Conservation (phyloP, 768 basidiomycete species). For the Mycena galopus region DNA sequence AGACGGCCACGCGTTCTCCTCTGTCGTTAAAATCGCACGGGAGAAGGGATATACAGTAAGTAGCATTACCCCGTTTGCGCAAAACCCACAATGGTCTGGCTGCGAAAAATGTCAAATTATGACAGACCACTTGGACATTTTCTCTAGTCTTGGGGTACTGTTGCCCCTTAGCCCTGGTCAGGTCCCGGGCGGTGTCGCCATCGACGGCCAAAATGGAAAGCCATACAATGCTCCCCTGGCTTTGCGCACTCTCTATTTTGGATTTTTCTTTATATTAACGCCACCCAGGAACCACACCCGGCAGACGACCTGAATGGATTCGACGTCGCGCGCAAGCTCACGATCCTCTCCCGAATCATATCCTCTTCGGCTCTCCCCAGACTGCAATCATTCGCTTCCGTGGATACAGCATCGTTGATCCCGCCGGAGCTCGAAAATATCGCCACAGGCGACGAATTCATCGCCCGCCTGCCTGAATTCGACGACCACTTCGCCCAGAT, state of each 20-base stretch:
- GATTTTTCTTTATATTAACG: background rate
- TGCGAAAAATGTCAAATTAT: too few species aligned
- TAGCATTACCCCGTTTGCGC: too few species aligned
- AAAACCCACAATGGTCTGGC: too few species aligned
- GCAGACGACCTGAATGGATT: slow-evolving; percentile 96
- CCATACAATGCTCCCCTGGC: too few species aligned
- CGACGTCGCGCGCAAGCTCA: slow-evolving; percentile 97
- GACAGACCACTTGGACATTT: too few species aligned
- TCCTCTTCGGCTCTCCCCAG: slow-evolving; percentile 55
- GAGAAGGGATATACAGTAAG: slow-evolving; percentile 95
- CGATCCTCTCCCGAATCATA: slow-evolving; percentile 90
- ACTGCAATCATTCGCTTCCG: slow-evolving; percentile 86
- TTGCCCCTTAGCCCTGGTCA: too few species aligned
- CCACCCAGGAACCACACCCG: slow-evolving; percentile 91
- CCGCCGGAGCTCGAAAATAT: slow-evolving; percentile 79
- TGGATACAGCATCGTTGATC: slow-evolving; percentile 88
- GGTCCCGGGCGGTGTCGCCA: too few species aligned
- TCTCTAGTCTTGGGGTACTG: too few species aligned
- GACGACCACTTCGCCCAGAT: slow-evolving; percentile 84
- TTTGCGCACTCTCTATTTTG: background rate
- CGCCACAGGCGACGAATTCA: slow-evolving; percentile 84
- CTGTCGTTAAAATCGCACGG: slow-evolving; percentile 88
- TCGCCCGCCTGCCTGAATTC: slow-evolving; percentile 82
- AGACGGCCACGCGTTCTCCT: slow-evolving; percentile 84
- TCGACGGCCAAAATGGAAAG: too few species aligned